These are phyloP conservation scores for Annulohypoxylon moriforme DNA, from an alignment of 495 filamentous ascomycete species.

Conservation along the genomic window DNA sequence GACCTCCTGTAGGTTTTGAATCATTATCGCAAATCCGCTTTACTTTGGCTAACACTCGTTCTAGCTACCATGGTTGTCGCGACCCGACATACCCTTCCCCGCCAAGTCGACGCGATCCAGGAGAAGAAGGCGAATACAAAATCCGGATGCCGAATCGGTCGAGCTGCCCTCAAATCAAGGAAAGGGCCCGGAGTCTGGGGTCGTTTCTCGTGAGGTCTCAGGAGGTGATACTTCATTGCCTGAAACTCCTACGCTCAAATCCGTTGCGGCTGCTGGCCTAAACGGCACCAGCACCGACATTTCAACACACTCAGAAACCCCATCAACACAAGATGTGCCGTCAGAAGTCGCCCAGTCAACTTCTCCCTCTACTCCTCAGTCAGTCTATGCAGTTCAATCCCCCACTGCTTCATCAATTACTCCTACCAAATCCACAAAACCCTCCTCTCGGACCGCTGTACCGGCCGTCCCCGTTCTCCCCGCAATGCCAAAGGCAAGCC, in stretches of 20 bases:
- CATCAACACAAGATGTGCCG: constrained; percentile 71
- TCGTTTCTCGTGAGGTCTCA: constrained; percentile 20
- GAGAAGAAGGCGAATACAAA: constrained; percentile 50
- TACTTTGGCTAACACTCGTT: constrained; percentile 32
- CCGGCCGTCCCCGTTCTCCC: constrained; percentile 77
- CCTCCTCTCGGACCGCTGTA: constrained; percentile 60
- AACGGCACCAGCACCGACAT: constrained; percentile 48
- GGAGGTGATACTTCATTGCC: constrained; percentile 16
- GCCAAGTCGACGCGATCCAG: constrained; percentile 52
- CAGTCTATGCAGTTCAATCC: constrained; percentile 58
- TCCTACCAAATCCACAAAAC: constrained; percentile 55
- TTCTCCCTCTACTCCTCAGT: constrained; percentile 77
- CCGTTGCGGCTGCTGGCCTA: constrained; percentile 15
- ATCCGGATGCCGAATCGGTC: constrained; percentile 46
- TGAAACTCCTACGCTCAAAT: constrained; percentile 48
- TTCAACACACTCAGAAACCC: constrained; percentile 68
- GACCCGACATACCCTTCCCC: constrained; percentile 74
- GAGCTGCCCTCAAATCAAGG: constrained; percentile 52
- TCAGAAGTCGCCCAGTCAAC: constrained; percentile 73
- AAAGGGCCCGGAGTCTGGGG: constrained; percentile 38
- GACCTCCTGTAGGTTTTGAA: constrained; percentile 69
- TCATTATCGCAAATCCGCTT: background rate
- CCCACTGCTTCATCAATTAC: constrained; percentile 41
- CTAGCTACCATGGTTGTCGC: constrained; percentile 87
- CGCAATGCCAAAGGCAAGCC: constrained; percentile 66